A percentile compares a stretch with the other conserved stretches of the same genome.
Conservation (phyloP, 2,329 filamentous ascomycete species). For the Oidium heveae region DNA sequence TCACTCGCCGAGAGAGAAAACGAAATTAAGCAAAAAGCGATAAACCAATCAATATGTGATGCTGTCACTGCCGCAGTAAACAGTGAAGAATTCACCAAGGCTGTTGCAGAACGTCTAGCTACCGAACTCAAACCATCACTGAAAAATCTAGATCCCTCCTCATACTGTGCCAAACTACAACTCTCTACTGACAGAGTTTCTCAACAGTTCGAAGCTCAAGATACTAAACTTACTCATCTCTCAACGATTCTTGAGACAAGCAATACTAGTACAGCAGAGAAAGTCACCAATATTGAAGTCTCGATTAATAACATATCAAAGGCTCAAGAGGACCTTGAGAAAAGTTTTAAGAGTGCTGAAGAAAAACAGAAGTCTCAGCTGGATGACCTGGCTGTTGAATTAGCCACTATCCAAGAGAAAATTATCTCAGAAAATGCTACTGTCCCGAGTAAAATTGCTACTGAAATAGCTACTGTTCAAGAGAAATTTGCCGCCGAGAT, state of each 20-base stretch:
- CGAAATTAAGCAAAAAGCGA: constrained; percentile 6
- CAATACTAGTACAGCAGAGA: constrained; percentile 5
- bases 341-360: constrained; percentile 8
- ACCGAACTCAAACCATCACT: constrained; percentile 11
- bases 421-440: neutral
- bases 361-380: constrained; percentile 1
- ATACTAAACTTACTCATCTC: constrained; percentile 7
- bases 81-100: constrained; percentile 9
- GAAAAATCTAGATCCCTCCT: constrained; percentile 8
- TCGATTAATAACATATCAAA: constrained; percentile 9
- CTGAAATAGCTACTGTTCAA: neutral
- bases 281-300: constrained; percentile 10
- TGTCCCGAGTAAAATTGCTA: neutral
- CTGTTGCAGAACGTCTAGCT: constrained; percentile 10
- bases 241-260: constrained; percentile 6
- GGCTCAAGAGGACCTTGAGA: constrained; percentile 8
- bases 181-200: constrained; percentile 8
- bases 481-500: constrained; percentile 4
- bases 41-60: constrained; percentile 8
- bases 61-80: constrained; percentile 9
- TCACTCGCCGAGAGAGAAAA: constrained; percentile 4
- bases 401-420: constrained; percentile 3
- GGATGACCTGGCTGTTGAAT: constrained; percentile 2
- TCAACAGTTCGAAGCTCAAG: constrained; percentile 7
- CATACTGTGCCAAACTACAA: constrained; percentile 8